Conservation (phyloP, 495 filamentous ascomycete species). For the Symbiotaphrina buchneri region DNA sequence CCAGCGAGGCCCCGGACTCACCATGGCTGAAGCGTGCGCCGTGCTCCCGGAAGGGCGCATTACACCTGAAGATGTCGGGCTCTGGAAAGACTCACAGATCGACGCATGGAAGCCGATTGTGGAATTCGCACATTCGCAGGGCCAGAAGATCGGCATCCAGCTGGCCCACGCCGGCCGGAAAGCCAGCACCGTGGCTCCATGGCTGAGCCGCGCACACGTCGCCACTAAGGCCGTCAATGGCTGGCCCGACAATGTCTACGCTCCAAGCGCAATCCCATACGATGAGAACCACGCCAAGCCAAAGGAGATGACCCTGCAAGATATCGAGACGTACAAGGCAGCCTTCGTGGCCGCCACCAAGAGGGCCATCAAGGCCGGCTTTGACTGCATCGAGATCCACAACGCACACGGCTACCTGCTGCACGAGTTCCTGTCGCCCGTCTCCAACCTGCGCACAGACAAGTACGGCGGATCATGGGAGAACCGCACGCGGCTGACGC, state of each 20-base stretch:
- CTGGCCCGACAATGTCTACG: conserved; percentile 49
- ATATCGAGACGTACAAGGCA: conserved; percentile 38
- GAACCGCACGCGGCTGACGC: conserved; percentile 31
- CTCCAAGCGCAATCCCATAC: conserved; percentile 26
- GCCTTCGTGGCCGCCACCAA: conserved; percentile 36
- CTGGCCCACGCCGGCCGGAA: conserved; percentile 58
- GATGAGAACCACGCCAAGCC: conserved; percentile 22
- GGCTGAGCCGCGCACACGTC: conserved; percentile 19
- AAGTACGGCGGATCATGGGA: conserved; percentile 42
- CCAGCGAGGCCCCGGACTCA: conserved; percentile 37
- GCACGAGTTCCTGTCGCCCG: conserved; percentile 36
- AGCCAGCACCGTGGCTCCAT: conserved; percentile 38
- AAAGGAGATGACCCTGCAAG: conserved; percentile 30
- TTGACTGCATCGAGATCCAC: conserved; percentile 38
- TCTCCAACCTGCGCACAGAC: conserved; percentile 37
- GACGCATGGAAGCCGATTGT: conserved; percentile 34
- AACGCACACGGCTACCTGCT: conserved; percentile 43
- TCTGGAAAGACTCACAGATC: conserved; percentile 53
- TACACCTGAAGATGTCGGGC: conserved; percentile 40
- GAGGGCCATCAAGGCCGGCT: conserved; percentile 38
- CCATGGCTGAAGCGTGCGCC: conserved; percentile 45
- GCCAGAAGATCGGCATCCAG: conserved; percentile 47
- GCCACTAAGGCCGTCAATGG: conserved; percentile 29
- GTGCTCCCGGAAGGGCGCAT: conserved; percentile 50
- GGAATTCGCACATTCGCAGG: conserved; percentile 36